A percentile compares a stretch with the other conserved stretches of the same genome.
Evolutionary conservation across 2,329 filamentous ascomycete genomes (phyloP).

Genomic region (Clathrospora elynae): DNA sequence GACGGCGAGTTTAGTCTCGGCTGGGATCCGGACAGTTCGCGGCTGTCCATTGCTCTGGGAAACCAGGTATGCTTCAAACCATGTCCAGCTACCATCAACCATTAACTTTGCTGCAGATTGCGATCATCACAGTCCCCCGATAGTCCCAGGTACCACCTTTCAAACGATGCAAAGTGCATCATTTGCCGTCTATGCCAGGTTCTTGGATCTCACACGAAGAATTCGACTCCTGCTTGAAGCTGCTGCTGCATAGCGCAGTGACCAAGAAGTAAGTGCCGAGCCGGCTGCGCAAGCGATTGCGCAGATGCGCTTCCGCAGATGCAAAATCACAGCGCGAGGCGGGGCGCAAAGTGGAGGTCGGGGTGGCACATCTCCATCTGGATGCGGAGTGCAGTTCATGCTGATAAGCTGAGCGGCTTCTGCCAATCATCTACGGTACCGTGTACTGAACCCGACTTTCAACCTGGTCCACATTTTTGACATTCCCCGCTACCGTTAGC

Average conservation of each 20-base stretch:
- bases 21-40: slow-evolving; percentile 48
- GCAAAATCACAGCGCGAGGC: slow-evolving; percentile 20
- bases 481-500: slow-evolving; percentile 1
- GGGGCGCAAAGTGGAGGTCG: slow-evolving; percentile 28
- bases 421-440: slow-evolving; percentile 9
- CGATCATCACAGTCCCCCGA: slow-evolving; percentile 40
- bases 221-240: neutral
- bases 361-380: slow-evolving; percentile 18
- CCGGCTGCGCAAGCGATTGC: slow-evolving; percentile 2
- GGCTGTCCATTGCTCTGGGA: slow-evolving; percentile 45
- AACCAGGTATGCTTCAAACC: slow-evolving; percentile 40
- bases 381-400: slow-evolving; percentile 22
- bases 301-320: slow-evolving; percentile 10
- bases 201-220: neutral
- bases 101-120: slow-evolving; percentile 35
- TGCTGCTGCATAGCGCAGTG: neutral
- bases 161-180: slow-evolving; percentile 1
- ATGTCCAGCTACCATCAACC: neutral
- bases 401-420: slow-evolving; percentile 20
- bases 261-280: slow-evolving; percentile 1
- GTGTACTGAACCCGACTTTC: slow-evolving; percentile 6
- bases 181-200: neutral
- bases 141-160: slow-evolving; percentile 18
- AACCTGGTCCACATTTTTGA: slow-evolving; percentile 5
- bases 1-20: slow-evolving; percentile 46